phyloP scores from a whole-genome alignment of 2,329 filamentous ascomycete genomes.

The Hysterium pulicare region DNA sequence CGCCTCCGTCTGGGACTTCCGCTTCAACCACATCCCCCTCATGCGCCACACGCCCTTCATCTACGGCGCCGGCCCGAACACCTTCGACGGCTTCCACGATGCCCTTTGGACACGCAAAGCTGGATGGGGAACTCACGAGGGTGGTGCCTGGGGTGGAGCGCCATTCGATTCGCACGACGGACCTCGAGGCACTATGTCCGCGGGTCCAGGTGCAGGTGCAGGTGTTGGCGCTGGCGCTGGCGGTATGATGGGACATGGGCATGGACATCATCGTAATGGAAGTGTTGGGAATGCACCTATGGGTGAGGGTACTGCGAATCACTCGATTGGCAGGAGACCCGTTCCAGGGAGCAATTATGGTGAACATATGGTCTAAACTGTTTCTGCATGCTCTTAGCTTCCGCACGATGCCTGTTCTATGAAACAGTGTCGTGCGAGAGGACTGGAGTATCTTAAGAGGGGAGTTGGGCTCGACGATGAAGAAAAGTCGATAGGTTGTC shows the following conservation, averaged over 20 bases:
- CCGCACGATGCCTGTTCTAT: too few relatives aligned
- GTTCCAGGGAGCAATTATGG: constrained; percentile 11
- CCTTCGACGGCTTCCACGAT: constrained; percentile 48
- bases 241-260: too few relatives aligned
- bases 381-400: too few relatives aligned
- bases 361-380: background rate
- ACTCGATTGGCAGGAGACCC: constrained; percentile 29
- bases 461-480: too few relatives aligned
- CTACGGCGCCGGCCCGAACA: constrained; percentile 43
- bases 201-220: constrained; percentile 18
- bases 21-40: constrained; percentile 64
- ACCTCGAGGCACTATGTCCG: constrained; percentile 30
- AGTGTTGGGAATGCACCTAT: constrained; percentile 9
- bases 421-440: too few relatives aligned
- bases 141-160: constrained; percentile 39
- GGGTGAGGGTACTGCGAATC: constrained; percentile 11
- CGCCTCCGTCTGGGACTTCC: constrained; percentile 65
- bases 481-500: too few relatives aligned
- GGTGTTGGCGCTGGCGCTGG: too few relatives aligned
- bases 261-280: constrained; percentile 20
- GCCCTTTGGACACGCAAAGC: constrained; percentile 58
- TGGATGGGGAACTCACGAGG: constrained; percentile 54
- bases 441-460: too few relatives aligned
- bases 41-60: constrained; percentile 56
- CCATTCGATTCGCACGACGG: constrained; percentile 42